Conservation (phyloP, 495 filamentous ascomycete species). For the Massariosphaeria phaeospora region DNA sequence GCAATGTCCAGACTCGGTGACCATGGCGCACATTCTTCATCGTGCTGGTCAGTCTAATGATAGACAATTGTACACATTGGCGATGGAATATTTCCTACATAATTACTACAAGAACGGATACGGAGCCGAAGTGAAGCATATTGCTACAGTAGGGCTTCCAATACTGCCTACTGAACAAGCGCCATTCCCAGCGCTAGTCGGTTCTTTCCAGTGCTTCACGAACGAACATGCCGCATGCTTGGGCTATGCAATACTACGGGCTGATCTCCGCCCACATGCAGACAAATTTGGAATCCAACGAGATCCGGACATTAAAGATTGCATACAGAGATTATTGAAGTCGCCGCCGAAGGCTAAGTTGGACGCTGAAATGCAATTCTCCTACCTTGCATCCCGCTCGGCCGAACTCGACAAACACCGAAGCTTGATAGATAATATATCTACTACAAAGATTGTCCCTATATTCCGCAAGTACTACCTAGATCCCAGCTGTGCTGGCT, state of each 20-base stretch:
- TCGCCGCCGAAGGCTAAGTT: conserved; percentile 61
- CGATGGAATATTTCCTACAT: conserved; percentile 76
- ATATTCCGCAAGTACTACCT: conserved; percentile 41
- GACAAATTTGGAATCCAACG: conserved; percentile 73
- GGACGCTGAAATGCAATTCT: conserved; percentile 66
- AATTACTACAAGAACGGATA: conserved; percentile 77
- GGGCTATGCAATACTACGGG: conserved; percentile 69
- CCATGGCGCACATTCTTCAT: conserved; percentile 71
- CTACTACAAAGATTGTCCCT: conserved; percentile 63
- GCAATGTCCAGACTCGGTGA: conserved; percentile 57
- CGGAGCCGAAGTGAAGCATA: conserved; percentile 51
- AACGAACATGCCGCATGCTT: conserved; percentile 71
- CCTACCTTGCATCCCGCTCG: conserved; percentile 73
- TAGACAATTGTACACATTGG: conserved; percentile 52
- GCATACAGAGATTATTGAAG: conserved; percentile 61
- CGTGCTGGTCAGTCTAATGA: conserved; percentile 54
- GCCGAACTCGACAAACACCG: conserved; percentile 60
- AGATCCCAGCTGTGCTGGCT: conserved; percentile 17
- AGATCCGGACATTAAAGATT: conserved; percentile 73
- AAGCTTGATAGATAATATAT: conserved; percentile 52
- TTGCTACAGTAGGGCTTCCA: conserved; percentile 47
- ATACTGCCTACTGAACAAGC: conserved; percentile 70
- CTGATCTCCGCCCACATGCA: conserved; percentile 69
- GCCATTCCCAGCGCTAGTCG: conserved; percentile 53
- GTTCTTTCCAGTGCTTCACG: conserved; percentile 72